Base-by-base conservation (phyloP, 2,329 filamentous ascomycete genomes). In the Xylariaceae sp. region DNA sequence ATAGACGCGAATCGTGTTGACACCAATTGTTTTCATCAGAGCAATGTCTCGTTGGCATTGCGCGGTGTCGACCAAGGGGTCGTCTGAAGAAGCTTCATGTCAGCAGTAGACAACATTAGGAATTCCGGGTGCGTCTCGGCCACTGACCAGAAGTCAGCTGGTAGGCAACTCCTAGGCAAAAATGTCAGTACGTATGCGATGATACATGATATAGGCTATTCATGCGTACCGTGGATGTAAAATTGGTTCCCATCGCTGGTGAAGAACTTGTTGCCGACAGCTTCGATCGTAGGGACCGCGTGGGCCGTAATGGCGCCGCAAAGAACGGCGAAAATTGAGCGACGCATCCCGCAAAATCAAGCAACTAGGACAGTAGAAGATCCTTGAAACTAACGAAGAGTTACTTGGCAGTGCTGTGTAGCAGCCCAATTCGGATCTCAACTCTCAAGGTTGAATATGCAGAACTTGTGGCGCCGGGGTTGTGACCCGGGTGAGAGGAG, bases 1-100 rank as follows among this genome's bases (percentile, higher is more conserved):
- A 71, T 96, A 96, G 54, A 94, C 87, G 53, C 91, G 88, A 65
- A 95, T 90, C 29, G 87, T 80, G 69, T 95, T 95, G 68, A 87
- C 83, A 58, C 89, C 89, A 50, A 96, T 76, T 16, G 84, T 82
- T 69, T 88, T 80, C 88, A 95, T 95, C 66, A 92, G 77, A 15
- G 75, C 69, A 40, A 86, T 85, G 73, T 96, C 91, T 61, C 84
- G 82, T 63, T 79, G 71, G 75, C 89, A 95, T 74, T 95, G 91
- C 45, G 81, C 81, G 39, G 80, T 79, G 68, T 94, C 81, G 62
- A 88, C 73, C 58, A 95, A 80, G 46, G 90, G 91, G 67, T 96
- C 91, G 47, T 86, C 77, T 70, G 45, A 19, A 44, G 19, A 18
- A 48, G n/a, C 15, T 16, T 50, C 29, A 46, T 29, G 48, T 59